A percentile compares a stretch with the other conserved stretches of the same genome.
phyloP scores from a whole-genome alignment of 257 asterid species.

The Solanum appendiculatum region DNA sequence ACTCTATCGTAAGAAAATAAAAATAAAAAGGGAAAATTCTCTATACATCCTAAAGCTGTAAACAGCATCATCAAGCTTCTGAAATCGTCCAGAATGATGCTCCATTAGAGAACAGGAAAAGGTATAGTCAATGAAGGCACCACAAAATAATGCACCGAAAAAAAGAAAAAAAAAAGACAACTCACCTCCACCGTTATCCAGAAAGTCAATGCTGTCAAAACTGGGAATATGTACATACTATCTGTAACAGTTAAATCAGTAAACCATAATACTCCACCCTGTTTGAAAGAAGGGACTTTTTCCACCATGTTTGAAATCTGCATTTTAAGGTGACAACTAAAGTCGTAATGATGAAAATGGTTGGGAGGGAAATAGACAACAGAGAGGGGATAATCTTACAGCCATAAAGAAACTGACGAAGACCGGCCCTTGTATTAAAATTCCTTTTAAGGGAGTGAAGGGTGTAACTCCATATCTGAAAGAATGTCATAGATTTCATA shows the following conservation, averaged over 20 bases:
- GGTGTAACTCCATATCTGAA: constrained; percentile 85
- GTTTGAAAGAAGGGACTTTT: constrained; percentile 83
- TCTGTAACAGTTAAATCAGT: constrained; percentile 87
- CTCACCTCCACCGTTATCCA: constrained; percentile 91
- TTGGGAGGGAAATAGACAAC: background rate
- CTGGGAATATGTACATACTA: constrained; percentile 59
- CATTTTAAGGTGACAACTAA: constrained; percentile 2
- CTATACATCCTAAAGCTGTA: background rate
- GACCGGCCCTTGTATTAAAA: constrained; percentile 68
- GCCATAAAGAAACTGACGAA: constrained; percentile 81
- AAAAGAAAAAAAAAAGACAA: background rate
- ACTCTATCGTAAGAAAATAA: background rate
- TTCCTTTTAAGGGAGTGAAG: constrained; percentile 74
- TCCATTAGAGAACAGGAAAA: background rate
- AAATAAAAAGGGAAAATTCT: background rate
- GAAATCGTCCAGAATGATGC: background rate
- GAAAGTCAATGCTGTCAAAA: constrained; percentile 79
- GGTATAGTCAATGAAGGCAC: background rate
- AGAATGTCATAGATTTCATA: constrained; percentile 1
- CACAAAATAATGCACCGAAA: background rate
- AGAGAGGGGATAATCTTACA: constrained; percentile 37
- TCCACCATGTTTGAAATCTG: constrained; percentile 80
- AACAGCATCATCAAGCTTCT: background rate
- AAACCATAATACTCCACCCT: constrained; percentile 88
- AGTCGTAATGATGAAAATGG: background rate